Evolutionary conservation across 441 rosid species (phyloP).

Genomic region (Gossypium trilobum): DNA sequence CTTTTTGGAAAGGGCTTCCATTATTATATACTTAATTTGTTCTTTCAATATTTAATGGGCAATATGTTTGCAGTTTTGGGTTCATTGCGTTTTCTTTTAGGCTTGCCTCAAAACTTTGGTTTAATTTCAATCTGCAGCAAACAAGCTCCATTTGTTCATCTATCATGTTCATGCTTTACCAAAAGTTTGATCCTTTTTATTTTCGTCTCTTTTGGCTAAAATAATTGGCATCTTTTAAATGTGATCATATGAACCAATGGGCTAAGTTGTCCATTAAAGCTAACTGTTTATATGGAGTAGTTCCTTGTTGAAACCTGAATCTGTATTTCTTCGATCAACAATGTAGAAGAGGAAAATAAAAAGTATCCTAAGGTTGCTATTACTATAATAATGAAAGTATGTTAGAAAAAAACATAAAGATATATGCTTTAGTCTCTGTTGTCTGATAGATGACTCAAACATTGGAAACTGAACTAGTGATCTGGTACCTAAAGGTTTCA

Average conservation of each 20-base stretch:
- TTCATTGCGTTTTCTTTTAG: no score
- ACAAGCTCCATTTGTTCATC: not conserved
- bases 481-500: not conserved
- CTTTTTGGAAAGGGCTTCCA: slow-evolving; percentile 9
- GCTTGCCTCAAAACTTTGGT: no score
- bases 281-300: not conserved
- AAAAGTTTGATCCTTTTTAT: not conserved
- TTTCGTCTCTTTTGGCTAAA: not conserved
- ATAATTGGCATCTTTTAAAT: not conserved
- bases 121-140: not conserved
- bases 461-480: not conserved
- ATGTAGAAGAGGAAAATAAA: no score
- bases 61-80: slow-evolving; percentile 20
- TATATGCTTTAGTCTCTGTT: not conserved
- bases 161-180: not conserved
- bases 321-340: not conserved
- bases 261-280: not conserved
- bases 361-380: not conserved
- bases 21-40: not conserved
- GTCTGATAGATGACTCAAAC: not conserved
- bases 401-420: not conserved
- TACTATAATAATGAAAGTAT: not conserved
- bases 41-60: slow-evolving; percentile 9
- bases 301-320: not conserved
- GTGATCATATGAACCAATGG: no score